Evolutionary conservation across 2,329 filamentous ascomycete genomes (phyloP).

Genomic region (Colletotrichum cordylinicola): DNA sequence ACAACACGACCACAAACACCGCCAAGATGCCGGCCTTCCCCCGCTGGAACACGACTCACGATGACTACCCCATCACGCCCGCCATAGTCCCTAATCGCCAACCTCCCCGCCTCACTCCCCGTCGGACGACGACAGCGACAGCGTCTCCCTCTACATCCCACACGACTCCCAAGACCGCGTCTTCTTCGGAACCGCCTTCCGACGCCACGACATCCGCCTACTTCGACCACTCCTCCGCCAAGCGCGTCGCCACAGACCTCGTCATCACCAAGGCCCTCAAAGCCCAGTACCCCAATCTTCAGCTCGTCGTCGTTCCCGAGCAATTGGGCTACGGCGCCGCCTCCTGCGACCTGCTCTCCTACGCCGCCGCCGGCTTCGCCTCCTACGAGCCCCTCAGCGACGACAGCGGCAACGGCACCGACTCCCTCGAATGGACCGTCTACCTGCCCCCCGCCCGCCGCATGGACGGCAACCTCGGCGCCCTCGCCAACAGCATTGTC

Average conservation of each 20-base stretch:
- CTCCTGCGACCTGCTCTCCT: constrained; percentile 45
- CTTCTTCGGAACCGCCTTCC: background rate
- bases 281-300: constrained; percentile 47
- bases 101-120: background rate
- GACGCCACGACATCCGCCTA: constrained; percentile 29
- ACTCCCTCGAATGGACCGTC: constrained; percentile 41
- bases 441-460: constrained; percentile 47
- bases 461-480: constrained; percentile 42
- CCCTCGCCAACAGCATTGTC: constrained; percentile 33
- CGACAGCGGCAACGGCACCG: constrained; percentile 30
- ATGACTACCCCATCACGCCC: background rate
- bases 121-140: background rate
- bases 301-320: constrained; percentile 43
- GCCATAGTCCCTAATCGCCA: background rate
- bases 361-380: constrained; percentile 45
- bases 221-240: constrained; percentile 46
- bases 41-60: background rate
- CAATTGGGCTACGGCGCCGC: background rate
- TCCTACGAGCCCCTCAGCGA: constrained; percentile 34
- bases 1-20: background rate
- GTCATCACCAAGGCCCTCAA: constrained; percentile 45
- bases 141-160: background rate
- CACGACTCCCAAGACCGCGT: background rate
- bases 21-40: constrained; percentile 3
- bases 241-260: constrained; percentile 47